Evolutionary conservation across 1,139 yeast species (phyloP), one percentile per base, ranked within the genome.

Genomic region (Magnusiomyces tetraspermus): DNA sequence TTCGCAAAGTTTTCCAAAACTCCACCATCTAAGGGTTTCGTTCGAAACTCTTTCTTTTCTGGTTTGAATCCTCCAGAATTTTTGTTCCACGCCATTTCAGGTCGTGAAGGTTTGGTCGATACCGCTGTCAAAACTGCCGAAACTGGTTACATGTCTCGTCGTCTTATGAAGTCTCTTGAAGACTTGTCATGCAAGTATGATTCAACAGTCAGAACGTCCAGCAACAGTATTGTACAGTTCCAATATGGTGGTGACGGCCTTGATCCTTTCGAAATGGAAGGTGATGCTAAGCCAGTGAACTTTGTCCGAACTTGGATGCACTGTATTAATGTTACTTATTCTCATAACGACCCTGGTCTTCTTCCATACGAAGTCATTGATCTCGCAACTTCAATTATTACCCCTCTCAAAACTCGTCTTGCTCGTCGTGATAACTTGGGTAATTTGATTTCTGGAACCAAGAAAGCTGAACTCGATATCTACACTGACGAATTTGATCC

Each of bases 111-210:
- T 69, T 76, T 94, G 69, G 98, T 94, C 53, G 99, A 94, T 76
- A 94, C 99, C n/a, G 98, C 98, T 6, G 99, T 94, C 53, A 94
- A 94, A 68, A 94, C 99, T 30, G 98, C 98, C 2, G 98, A 94
- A 69, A 94, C 99, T 6, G 99, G 99, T 68, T 94, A 94, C 71
- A 92, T 92, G 95, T 92, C 98, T 19, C 86, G 99, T 72, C 83
- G 99, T 71, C 78, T 94, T 70, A 94, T 94, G 98, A 94, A 94
- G 68, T 90, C 97, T 2, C 74, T 94, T 60, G 99, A 94, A 73
- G 99, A 94, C 74, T 77, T 94, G 66, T 87, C 96, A 46, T 80
- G 95, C 55, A 92, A 84, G 65, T 94, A 94, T 68, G 99, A 94
- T 67, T 82, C 82, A 61, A 92, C 98, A 0, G 97, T 94, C 47